Evolutionary conservation across 768 basidiomycete genomes (phyloP).

Genomic region (Brasilioporus rufonigricans): DNA sequence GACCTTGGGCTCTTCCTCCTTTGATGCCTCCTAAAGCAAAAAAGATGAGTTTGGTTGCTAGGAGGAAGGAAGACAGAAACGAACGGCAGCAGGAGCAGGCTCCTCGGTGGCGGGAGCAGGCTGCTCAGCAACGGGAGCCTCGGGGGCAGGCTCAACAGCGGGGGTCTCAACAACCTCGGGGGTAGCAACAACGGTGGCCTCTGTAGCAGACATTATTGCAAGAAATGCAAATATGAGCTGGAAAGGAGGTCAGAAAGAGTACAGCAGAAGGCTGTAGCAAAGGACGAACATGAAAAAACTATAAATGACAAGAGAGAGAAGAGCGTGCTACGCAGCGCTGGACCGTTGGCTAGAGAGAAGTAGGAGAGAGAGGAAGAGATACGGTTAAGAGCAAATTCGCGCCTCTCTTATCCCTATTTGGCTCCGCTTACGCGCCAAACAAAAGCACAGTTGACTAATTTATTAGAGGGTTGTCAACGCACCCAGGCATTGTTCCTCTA

Average conservation of each 20-base stretch:
- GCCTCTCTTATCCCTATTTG: conserved; percentile 42
- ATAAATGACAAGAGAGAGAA: conserved; percentile 59
- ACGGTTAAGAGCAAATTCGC: conserved; percentile 34
- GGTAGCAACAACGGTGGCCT: conserved; percentile 47
- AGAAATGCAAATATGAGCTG: conserved; percentile 56
- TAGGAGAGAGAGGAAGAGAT: conserved; percentile 55
- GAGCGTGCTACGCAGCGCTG: conserved; percentile 55
- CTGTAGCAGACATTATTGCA: conserved; percentile 84
- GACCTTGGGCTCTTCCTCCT: conserved; percentile 39
- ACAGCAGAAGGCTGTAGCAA: conserved; percentile 1
- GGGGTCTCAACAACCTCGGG: conserved; percentile 48
- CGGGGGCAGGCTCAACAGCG: conserved; percentile 30
- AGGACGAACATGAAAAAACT: conserved; percentile 47
- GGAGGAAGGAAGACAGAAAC: conserved; percentile 14
- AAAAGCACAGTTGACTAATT: conserved; percentile 36
- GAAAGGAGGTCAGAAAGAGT: conserved; percentile 6
- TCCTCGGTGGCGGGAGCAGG: conserved; percentile 31
- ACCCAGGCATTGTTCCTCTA: conserved; percentile 1
- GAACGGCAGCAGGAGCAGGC: conserved; percentile 34
- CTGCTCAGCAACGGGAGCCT: conserved; percentile 27
- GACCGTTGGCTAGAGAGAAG: conserved; percentile 53
- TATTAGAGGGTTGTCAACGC: conserved; percentile 12
- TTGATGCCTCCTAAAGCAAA: conserved; percentile 38
- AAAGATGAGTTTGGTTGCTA: background rate
- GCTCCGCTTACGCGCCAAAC: conserved; percentile 40